Evolutionary conservation across 345 rosid genomes (phyloP).

Genomic region (Populus deltoides): DNA sequence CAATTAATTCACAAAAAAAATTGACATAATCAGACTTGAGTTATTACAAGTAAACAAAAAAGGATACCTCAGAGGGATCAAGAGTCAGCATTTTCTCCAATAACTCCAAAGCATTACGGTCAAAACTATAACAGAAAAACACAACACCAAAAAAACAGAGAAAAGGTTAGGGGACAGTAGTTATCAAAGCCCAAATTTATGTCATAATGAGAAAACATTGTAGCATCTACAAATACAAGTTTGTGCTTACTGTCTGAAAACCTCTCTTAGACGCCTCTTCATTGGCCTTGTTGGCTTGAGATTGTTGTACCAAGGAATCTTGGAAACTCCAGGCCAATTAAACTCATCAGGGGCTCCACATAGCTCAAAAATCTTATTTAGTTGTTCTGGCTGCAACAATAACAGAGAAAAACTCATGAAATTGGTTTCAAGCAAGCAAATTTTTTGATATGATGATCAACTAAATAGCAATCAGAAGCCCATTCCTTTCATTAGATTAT

Average conservation of each 20-base stretch:
- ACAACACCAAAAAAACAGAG: not conserved
- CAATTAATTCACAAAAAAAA: too few relatives aligned
- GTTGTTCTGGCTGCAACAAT: conserved; percentile 50
- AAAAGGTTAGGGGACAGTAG: not conserved
- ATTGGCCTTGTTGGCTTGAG: conserved; percentile 69
- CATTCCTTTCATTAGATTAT: too few relatives aligned
- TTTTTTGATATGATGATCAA: not conserved
- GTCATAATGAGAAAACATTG: not conserved
- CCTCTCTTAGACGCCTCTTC: conserved; percentile 79
- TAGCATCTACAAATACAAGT: not conserved
- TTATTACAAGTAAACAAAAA: too few relatives aligned
- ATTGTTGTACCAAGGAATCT: conserved; percentile 70
- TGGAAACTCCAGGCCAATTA: conserved; percentile 76
- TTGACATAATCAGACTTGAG: too few relatives aligned
- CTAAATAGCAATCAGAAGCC: not conserved
- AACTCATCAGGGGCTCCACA: conserved; percentile 74
- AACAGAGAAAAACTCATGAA: not conserved
- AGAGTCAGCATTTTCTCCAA: conserved; percentile 86
- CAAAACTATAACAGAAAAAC: conserved; percentile 46
- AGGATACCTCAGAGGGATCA: conserved; percentile 78
- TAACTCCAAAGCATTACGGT: conserved; percentile 88
- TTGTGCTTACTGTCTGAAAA: conserved; percentile 68
- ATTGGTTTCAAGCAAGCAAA: conserved; percentile 3
- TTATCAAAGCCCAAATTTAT: not conserved
- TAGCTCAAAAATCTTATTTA: conserved; percentile 70